A percentile compares a stretch with the other conserved stretches of the same genome.
phyloP scores from a whole-genome alignment of 192 early-diverging fungal genomes.

The Anaeromyces robustus region DNA sequence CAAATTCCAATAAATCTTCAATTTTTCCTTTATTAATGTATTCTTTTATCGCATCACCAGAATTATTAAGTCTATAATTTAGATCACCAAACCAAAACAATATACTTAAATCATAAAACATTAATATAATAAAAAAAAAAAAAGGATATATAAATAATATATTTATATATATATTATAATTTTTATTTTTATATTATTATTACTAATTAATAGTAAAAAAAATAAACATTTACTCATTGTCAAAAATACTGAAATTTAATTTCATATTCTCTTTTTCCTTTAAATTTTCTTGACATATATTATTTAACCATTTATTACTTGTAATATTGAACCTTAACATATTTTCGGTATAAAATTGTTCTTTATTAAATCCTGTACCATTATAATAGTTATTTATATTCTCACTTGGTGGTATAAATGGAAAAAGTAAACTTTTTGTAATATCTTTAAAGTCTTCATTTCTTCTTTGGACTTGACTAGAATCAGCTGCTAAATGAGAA shows the following conservation, averaged over 20 bases:
- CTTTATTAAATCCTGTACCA: not conserved
- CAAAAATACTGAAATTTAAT: not conserved
- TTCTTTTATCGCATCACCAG: not conserved
- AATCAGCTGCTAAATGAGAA: not conserved
- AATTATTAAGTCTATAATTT: not conserved
- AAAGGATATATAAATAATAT: too few species aligned
- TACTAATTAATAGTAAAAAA: too few species aligned
- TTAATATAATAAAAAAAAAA: too few species aligned
- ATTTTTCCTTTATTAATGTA: not conserved
- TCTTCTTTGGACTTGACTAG: not conserved
- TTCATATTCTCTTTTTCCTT: not conserved
- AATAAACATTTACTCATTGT: not conserved
- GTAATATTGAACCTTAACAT: not conserved
- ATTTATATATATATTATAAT: too few species aligned
- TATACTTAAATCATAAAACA: not conserved
- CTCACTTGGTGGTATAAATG: not conserved
- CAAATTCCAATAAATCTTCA: not conserved
- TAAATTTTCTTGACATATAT: not conserved
- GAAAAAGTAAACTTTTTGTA: not conserved
- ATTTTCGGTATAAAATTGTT: not conserved
- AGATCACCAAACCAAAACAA: not conserved
- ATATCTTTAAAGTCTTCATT: not conserved
- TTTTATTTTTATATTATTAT: too few species aligned
- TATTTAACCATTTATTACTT: not conserved
- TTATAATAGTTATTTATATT: not conserved